Conservation (phyloP, 208 protist species). For the Phytomonas sp. region DNA sequence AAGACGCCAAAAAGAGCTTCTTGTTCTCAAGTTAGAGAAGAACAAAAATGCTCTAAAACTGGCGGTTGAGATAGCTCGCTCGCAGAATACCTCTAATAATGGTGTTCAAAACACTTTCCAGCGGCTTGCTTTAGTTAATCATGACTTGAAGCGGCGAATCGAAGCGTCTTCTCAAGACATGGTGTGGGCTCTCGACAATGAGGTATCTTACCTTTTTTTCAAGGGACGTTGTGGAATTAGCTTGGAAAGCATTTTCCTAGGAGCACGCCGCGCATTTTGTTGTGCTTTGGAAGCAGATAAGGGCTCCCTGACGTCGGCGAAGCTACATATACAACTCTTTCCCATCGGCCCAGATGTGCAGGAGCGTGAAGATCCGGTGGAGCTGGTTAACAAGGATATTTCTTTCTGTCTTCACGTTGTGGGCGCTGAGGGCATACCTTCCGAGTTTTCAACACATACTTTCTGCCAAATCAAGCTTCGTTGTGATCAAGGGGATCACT, state of each 20-base stretch:
- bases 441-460: conserved; percentile 22
- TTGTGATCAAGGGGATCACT: conserved; percentile 44
- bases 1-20: neutral
- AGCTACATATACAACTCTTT: conserved; percentile 55
- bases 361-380: conserved; percentile 20
- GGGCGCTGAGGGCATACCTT: conserved; percentile 45
- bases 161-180: conserved; percentile 29
- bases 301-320: conserved; percentile 27
- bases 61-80: conserved; percentile 21
- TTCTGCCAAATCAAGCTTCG: conserved; percentile 62
- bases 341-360: conserved; percentile 16
- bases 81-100: conserved; percentile 19
- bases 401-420: conserved; percentile 65
- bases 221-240: conserved; percentile 51
- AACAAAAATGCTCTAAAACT: conserved; percentile 39
- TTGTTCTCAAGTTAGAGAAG: conserved; percentile 15
- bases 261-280: conserved; percentile 26
- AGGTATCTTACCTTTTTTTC: conserved; percentile 42
- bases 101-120: conserved; percentile 26
- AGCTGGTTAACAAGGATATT: conserved; percentile 31
- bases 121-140: conserved; percentile 44
- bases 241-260: conserved; percentile 34
- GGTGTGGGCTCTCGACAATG: conserved; percentile 41
- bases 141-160: conserved; percentile 41
- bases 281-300: conserved; percentile 36